These are phyloP conservation scores for Aspergillus panamensis DNA, from an alignment of 495 filamentous ascomycete species.

Conservation along the genomic window DNA sequence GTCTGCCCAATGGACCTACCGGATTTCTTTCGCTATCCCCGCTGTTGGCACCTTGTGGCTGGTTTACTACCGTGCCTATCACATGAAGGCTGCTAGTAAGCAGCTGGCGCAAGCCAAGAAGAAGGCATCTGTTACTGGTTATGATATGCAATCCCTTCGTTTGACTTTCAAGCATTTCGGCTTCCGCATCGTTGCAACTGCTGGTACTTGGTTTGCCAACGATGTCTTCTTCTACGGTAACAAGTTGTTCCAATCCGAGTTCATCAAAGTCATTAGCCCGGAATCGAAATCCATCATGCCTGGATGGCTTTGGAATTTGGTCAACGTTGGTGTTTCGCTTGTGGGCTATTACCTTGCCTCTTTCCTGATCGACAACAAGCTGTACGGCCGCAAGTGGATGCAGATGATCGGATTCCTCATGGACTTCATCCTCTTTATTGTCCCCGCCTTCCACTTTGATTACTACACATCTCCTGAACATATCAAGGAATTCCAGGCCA, in stretches of 20 bases:
- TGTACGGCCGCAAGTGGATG: conserved; percentile 91
- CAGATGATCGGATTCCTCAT: conserved; percentile 83
- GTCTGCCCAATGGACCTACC: conserved; percentile 78
- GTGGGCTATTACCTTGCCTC: conserved; percentile 78
- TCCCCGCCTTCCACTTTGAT: conserved; percentile 78
- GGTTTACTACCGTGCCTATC: conserved; percentile 83
- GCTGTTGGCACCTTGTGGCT: conserved; percentile 89
- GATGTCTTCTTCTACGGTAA: conserved; percentile 98
- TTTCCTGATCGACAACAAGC: conserved; percentile 83
- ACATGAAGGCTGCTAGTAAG: conserved; percentile 75
- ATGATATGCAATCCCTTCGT: conserved; percentile 75
- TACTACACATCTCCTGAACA: conserved; percentile 65
- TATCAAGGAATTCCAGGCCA: conserved; percentile 80
- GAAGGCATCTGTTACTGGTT: conserved; percentile 80
- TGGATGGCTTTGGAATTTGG: conserved; percentile 83
- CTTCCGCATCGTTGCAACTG: conserved; percentile 77
- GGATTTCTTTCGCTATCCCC: conserved; percentile 78
- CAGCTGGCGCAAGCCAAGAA: conserved; percentile 74
- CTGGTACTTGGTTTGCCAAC: conserved; percentile 83
- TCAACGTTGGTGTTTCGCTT: conserved; percentile 80
- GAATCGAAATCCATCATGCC: conserved; percentile 65
- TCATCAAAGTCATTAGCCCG: conserved; percentile 70
- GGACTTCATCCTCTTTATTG: conserved; percentile 81
- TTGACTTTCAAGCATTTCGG: conserved; percentile 76
- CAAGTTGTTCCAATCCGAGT: conserved; percentile 90